Percentiles rank a stretch among this genome's conserved stretches.
These are phyloP conservation scores for Entomortierella parvispora DNA, from an alignment of 192 early-diverging fungal species.

Conservation along the genomic window DNA sequence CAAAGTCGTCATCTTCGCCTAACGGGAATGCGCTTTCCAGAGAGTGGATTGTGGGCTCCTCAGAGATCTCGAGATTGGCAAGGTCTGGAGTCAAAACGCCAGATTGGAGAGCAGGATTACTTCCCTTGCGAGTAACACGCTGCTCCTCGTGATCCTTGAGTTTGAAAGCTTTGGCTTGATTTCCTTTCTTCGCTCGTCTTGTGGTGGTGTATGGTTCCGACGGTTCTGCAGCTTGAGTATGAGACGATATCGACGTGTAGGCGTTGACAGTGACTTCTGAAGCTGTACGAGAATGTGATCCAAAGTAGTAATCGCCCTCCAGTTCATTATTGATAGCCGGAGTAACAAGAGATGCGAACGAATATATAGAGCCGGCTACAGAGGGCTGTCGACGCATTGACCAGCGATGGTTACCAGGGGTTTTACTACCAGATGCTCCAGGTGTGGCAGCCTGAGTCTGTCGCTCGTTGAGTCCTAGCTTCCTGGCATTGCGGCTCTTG, in stretches of 20 bases:
- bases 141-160: slow-evolving; percentile 56
- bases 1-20: slow-evolving; percentile 5
- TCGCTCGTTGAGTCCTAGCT: slow-evolving; percentile 52
- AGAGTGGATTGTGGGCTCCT: neutral
- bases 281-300: slow-evolving; percentile 8
- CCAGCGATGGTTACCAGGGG: slow-evolving; percentile 46
- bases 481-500: slow-evolving; percentile 12
- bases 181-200: slow-evolving; percentile 29
- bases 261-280: neutral
- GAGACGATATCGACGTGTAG: slow-evolving; percentile 14
- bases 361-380: slow-evolving; percentile 1
- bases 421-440: slow-evolving; percentile 30
- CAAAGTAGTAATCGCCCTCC: slow-evolving; percentile 24
- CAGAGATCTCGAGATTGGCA: slow-evolving; percentile 6
- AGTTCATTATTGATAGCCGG: slow-evolving; percentile 16
- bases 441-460: slow-evolving; percentile 56
- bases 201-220: slow-evolving; percentile 15
- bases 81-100: slow-evolving; percentile 10
- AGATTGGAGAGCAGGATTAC: neutral
- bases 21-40: neutral
- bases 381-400: slow-evolving; percentile 20
- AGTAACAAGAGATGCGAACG: slow-evolving; percentile 15
- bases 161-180: slow-evolving; percentile 40
- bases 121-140: slow-evolving; percentile 10
- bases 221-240: slow-evolving; percentile 18